Evolutionary conservation across 192 early-diverging fungal genomes (phyloP).

Genomic region (Martensiomyces pterosporus): DNA sequence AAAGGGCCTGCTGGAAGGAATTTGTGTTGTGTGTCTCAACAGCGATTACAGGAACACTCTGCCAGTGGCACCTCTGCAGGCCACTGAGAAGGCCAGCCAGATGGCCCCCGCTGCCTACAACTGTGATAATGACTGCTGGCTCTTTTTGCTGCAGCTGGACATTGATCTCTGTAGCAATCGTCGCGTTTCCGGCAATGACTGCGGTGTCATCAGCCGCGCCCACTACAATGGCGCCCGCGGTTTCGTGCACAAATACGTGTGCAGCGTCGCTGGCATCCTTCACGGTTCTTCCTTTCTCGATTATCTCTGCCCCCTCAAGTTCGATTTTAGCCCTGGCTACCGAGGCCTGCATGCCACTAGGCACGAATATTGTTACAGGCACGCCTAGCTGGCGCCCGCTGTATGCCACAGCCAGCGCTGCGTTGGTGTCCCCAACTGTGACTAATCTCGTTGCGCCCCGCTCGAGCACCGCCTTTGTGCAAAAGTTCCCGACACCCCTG

Average conservation of each 20-base stretch:
- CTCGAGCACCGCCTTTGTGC: slow-evolving; percentile 49
- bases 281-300: slow-evolving; percentile 30
- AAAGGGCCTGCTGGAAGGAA: slow-evolving; percentile 61
- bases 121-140: slow-evolving; percentile 61
- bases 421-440: slow-evolving; percentile 60
- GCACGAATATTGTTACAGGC: slow-evolving; percentile 57
- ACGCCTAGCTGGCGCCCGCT: slow-evolving; percentile 58
- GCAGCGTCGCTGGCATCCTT: slow-evolving; percentile 32
- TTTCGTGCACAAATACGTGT: slow-evolving; percentile 22
- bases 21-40: slow-evolving; percentile 73
- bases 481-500: slow-evolving; percentile 65
- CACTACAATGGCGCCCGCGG: slow-evolving; percentile 36
- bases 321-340: slow-evolving; percentile 56
- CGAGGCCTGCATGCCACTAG: slow-evolving; percentile 42
- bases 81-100: slow-evolving; percentile 66
- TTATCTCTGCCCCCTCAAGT: slow-evolving; percentile 54
- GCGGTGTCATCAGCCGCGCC: slow-evolving; percentile 51
- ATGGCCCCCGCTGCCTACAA: slow-evolving; percentile 69
- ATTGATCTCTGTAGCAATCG: slow-evolving; percentile 61
- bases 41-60: slow-evolving; percentile 66
- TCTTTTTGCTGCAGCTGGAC: slow-evolving; percentile 53
- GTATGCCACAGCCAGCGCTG: slow-evolving; percentile 64
- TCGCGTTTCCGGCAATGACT: slow-evolving; percentile 59
- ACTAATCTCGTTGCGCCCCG: slow-evolving; percentile 53
- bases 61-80: slow-evolving; percentile 56